Conservation (phyloP, 2,329 filamentous ascomycete genomes). For the Diaporthe batatas region DNA sequence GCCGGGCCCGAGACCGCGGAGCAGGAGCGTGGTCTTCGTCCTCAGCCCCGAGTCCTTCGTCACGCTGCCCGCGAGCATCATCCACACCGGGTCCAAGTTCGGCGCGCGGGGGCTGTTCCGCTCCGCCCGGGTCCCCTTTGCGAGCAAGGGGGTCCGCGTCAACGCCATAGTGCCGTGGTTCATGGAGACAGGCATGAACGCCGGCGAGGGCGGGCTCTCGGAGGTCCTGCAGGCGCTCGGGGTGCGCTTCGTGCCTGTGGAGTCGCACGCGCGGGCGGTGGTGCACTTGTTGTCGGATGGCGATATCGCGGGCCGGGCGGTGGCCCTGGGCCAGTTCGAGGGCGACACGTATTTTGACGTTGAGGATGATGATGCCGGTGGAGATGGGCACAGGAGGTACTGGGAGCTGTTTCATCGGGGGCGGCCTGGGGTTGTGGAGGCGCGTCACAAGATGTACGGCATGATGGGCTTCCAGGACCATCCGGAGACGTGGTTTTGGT, state of each 20-base stretch:
- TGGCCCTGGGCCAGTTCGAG: constrained; percentile 1
- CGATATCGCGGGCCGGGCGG: neutral
- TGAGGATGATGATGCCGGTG: constrained; percentile 1
- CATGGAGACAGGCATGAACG: constrained; percentile 23
- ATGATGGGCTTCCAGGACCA: constrained; percentile 7
- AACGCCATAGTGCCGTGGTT: constrained; percentile 28
- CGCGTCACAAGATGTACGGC: neutral
- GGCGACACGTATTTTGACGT: neutral
- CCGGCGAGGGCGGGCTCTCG: neutral
- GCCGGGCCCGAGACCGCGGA: too few species aligned
- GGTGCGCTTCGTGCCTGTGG: neutral
- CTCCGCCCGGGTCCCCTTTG: constrained; percentile 2
- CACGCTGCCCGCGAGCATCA: constrained; percentile 15
- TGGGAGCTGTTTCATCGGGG: neutral
- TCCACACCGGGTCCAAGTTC: constrained; percentile 28
- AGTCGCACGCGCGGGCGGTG: neutral
- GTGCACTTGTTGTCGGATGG: neutral
- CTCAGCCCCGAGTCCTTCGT: constrained; percentile 13
- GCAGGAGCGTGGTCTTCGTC: constrained; percentile 20
- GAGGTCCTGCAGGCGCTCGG: neutral
- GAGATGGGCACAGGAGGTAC: neutral
- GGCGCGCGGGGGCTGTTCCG: constrained; percentile 7
- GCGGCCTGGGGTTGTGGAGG: neutral
- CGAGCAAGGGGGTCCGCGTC: constrained; percentile 15
- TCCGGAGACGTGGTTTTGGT: neutral